These are phyloP conservation scores for Trichopus zeylanicus DNA, from an alignment of 116 monocot genomes.

Conservation along the genomic window DNA sequence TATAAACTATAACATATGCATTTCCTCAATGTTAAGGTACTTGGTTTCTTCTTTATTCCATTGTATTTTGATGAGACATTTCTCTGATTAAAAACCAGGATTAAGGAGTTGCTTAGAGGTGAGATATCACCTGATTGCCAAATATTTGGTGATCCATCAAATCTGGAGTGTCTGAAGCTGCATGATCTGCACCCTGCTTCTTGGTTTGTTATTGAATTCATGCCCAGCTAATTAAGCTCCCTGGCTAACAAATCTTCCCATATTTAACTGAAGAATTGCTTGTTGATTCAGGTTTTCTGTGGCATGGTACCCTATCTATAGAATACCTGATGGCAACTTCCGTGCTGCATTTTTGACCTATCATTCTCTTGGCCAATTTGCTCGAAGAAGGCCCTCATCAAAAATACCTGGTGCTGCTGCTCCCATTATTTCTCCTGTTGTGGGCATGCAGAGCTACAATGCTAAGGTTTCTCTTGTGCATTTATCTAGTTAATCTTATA, in stretches of 20 bases:
- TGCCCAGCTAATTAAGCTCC: background rate
- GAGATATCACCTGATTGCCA: slow-evolving; percentile 18
- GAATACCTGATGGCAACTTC: slow-evolving; percentile 72
- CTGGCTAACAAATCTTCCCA: background rate
- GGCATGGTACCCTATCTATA: slow-evolving; percentile 86
- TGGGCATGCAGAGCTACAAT: slow-evolving; percentile 57
- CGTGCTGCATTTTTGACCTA: slow-evolving; percentile 81
- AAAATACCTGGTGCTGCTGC: slow-evolving; percentile 2
- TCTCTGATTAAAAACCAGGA: slow-evolving; percentile 22
- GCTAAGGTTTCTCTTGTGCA: slow-evolving; percentile 33
- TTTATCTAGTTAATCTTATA: too few species aligned
- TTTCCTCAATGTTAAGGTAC: too few species aligned
- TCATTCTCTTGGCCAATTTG: slow-evolving; percentile 61
- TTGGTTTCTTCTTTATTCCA: too few species aligned
- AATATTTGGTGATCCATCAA: slow-evolving; percentile 51
- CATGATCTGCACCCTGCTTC: slow-evolving; percentile 72
- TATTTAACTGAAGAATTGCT: background rate
- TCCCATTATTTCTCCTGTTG: slow-evolving; percentile 33
- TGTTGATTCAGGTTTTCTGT: slow-evolving; percentile 60
- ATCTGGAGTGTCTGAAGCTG: slow-evolving; percentile 33
- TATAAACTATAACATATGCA: too few species aligned
- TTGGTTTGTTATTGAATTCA: slow-evolving; percentile 35
- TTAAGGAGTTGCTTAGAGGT: slow-evolving; percentile 43
- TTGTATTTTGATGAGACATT: background rate
- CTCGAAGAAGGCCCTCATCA: slow-evolving; percentile 20